Conservation (phyloP, 192 early-diverging fungal genomes). For the Mortierella alpina region DNA sequence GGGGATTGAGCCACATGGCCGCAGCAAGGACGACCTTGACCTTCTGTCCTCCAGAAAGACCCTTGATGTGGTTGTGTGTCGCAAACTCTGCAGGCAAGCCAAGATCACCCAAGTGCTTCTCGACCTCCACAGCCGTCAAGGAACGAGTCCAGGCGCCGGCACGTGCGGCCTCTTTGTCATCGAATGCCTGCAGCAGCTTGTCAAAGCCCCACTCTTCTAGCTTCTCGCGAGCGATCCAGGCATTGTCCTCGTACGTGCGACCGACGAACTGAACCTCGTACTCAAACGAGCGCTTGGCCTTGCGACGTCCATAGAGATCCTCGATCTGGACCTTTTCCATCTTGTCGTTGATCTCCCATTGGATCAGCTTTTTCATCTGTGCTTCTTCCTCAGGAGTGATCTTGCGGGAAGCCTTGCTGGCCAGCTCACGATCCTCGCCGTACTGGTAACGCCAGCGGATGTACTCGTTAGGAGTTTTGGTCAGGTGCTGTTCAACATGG, state of each 20-base stretch:
- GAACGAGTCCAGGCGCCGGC: conserved; percentile 76
- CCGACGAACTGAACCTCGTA: conserved; percentile 80
- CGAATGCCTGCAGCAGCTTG: conserved; percentile 69
- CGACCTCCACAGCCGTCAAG: conserved; percentile 74
- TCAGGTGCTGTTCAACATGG: conserved; percentile 84
- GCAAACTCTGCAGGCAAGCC: conserved; percentile 83
- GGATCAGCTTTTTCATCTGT: conserved; percentile 51
- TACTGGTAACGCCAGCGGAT: conserved; percentile 84
- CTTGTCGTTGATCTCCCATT: conserved; percentile 52
- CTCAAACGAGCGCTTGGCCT: conserved; percentile 74
- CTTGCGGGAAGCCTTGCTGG: conserved; percentile 77
- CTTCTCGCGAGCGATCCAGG: conserved; percentile 77
- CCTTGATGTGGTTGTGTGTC: conserved; percentile 76
- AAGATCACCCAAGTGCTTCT: conserved; percentile 80
- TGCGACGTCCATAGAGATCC: conserved; percentile 72
- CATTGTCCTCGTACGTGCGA: conserved; percentile 78
- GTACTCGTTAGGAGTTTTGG: conserved; percentile 61
- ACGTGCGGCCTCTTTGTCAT: conserved; percentile 72
- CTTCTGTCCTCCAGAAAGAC: conserved; percentile 85
- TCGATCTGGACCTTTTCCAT: conserved; percentile 61
- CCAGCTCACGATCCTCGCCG: conserved; percentile 81
- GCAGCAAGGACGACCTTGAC: conserved; percentile 90
- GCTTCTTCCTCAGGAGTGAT: conserved; percentile 72
- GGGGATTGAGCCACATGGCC: conserved; percentile 90
- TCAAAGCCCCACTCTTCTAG: conserved; percentile 80